A percentile compares a stretch with the other conserved stretches of the same genome.
Conservation (phyloP, 2,329 filamentous ascomycete genomes). For the Alternaria ventricosa region DNA sequence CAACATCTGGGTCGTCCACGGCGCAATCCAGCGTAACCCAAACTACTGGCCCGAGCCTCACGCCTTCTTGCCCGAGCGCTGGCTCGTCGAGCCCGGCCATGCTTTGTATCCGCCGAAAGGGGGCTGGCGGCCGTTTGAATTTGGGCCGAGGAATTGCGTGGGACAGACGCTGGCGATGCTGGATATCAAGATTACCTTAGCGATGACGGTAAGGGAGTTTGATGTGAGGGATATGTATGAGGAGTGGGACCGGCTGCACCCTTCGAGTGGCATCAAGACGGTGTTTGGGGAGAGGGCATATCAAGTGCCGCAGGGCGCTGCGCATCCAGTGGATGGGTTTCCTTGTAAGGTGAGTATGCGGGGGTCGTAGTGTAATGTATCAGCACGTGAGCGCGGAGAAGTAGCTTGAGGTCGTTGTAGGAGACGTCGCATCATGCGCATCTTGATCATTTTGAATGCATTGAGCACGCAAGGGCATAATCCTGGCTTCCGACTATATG, state of each 20-base stretch:
- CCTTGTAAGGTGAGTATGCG: conserved; percentile 47
- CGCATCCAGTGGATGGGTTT: conserved; percentile 21
- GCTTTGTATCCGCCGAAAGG: conserved; percentile 19
- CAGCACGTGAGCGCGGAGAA: too few relatives aligned
- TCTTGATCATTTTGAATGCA: not conserved
- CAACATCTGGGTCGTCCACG: conserved; percentile 23
- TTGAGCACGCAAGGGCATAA: too few relatives aligned
- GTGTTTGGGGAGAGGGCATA: conserved; percentile 17
- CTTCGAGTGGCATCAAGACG: not conserved
- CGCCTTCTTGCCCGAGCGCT: conserved; percentile 36
- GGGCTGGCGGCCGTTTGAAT: conserved; percentile 48
- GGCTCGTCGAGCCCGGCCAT: conserved; percentile 19
- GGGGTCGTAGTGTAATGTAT: not conserved
- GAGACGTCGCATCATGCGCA: not conserved
- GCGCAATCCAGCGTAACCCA: conserved; percentile 22
- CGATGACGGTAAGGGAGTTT: conserved; percentile 27
- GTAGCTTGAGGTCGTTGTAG: not conserved
- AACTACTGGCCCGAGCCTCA: conserved; percentile 26
- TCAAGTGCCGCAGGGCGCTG: conserved; percentile 18
- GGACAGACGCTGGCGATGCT: conserved; percentile 27
- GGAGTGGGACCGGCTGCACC: conserved; percentile 18
- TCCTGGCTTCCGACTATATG: not conserved
- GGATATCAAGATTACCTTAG: conserved; percentile 21
- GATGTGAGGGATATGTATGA: conserved; percentile 21
- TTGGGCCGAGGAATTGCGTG: conserved; percentile 39